phyloP scores from a whole-genome alignment of 2,329 filamentous ascomycete species.

The Colletotrichum tofieldiae region DNA sequence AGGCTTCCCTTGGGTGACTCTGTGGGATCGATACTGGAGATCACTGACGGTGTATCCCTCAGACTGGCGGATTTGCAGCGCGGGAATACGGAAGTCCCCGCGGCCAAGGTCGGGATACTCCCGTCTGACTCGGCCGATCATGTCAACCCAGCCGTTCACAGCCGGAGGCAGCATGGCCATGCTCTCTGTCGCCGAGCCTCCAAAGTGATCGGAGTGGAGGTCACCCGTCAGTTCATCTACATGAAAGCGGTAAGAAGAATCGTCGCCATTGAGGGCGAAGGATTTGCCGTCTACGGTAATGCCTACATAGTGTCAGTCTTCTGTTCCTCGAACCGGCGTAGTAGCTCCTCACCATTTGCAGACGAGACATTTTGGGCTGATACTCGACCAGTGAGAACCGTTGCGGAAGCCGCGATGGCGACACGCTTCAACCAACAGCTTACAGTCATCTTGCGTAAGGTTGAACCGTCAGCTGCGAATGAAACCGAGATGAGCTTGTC shows the following conservation, averaged over 20 bases:
- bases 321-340: accelerated
- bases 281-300: constrained; percentile 68
- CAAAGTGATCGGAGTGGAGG: constrained; percentile 74
- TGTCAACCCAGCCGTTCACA: constrained; percentile 68
- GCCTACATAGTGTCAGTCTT: constrained; percentile 51
- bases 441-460: constrained; percentile 3
- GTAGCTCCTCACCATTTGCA: constrained; percentile 1
- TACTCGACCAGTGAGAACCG: not conserved
- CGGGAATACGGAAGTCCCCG: constrained; percentile 75
- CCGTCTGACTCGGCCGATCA: constrained; percentile 65
- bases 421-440: constrained; percentile 7
- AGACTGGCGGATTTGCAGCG: constrained; percentile 72
- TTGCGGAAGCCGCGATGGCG: constrained; percentile 18
- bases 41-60: constrained; percentile 72
- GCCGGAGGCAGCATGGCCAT: constrained; percentile 49
- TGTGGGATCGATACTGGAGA: constrained; percentile 71
- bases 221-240: constrained; percentile 71
- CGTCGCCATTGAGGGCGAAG: constrained; percentile 70
- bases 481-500: not conserved
- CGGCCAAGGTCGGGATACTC: constrained; percentile 77
- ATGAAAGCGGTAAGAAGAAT: constrained; percentile 75
- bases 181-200: constrained; percentile 68
- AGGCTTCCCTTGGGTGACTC: constrained; percentile 71
- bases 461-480: not conserved
- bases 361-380: constrained; percentile 19